Evolutionary conservation across 2,329 filamentous ascomycete species (phyloP), one percentile per base, ranked within the genome.

Genomic region (Paecilomyces niveus): DNA sequence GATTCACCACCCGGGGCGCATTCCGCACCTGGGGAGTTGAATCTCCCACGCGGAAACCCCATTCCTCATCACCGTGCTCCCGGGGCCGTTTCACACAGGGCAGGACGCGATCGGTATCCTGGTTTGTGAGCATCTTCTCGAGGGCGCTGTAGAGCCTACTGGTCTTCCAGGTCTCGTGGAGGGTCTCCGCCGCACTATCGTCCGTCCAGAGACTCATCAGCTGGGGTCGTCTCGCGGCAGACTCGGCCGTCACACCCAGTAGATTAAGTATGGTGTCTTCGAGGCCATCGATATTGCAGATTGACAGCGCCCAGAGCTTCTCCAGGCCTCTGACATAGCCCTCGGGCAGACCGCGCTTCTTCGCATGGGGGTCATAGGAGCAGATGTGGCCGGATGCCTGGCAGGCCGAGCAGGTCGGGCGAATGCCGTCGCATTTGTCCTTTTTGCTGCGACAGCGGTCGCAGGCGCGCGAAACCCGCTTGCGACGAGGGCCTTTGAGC

Each of bases 281-380:
- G 39, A 78, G 71, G 4, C 76, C 76, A 32, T 76, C 71, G 54
- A 78, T 74, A 39, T 77, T 78, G 60, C 72, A 74, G 45, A 78
- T 68, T 7, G 75, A 72, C 26, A 79, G 62, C 6, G 76, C 75
- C 74, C 75, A 78, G 32, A 79, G 67, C 62, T 78, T 78, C 63
- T 79, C 76, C 56, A 79, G 57, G 3, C 75, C 75, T 21, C 76
- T 75, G 32, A 79, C 76, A 65, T 79, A 79, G 39, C 76, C 76
- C 62, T 78, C 76, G 1, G 76, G 76, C 15, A 78, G 64, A 18
- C 76, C 76, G 56, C 76, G 72, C 62, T 78, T 78, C 64, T 78
- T 78, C 54, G 71, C 74, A 57, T 72, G 70, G 11, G 76, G 73
- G 56, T 78, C 73, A 64, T 79, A 79, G 29, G 72, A 73, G 58